phyloP scores from a whole-genome alignment of 345 rosid species.

The Citrus mangshanensis region DNA sequence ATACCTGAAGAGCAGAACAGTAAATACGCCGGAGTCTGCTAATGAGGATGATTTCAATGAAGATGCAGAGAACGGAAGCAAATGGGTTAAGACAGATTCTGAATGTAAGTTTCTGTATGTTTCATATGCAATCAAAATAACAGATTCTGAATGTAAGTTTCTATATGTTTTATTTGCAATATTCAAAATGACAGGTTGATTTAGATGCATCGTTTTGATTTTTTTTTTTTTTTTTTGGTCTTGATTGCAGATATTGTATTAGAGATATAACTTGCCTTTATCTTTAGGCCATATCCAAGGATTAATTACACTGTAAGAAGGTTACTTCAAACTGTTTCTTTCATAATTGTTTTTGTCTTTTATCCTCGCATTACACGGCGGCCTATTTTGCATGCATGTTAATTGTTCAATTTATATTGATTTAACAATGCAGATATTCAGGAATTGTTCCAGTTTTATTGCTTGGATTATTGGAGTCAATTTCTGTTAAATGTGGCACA shows the following conservation, averaged over 20 bases:
- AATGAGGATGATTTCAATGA: constrained; percentile 31
- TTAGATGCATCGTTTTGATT: neutral
- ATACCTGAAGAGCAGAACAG: constrained; percentile 31
- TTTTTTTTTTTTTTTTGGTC: neutral
- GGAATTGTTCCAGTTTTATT: neutral
- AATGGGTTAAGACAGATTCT: constrained; percentile 88
- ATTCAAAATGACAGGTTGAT: constrained; percentile 37
- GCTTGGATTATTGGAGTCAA: neutral
- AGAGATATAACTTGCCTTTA: constrained; percentile 44
- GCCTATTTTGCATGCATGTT: neutral
- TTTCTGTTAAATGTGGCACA: neutral
- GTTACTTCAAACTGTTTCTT: neutral
- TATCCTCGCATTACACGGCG: no score
- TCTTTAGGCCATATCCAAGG: neutral
- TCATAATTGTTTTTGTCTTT: no score
- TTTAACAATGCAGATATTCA: neutral
- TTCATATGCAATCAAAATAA: neutral
- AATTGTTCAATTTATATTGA: neutral
- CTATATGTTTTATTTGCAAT: neutral
- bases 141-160: constrained; percentile 85
- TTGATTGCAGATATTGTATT: constrained; percentile 69
- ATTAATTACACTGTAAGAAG: neutral
- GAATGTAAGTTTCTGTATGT: constrained; percentile 50
- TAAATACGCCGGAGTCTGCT: constrained; percentile 13
- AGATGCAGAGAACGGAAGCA: constrained; percentile 40